These are phyloP conservation scores for Grosmannia serpens DNA, from an alignment of 2,329 filamentous ascomycete genomes.

Conservation along the genomic window DNA sequence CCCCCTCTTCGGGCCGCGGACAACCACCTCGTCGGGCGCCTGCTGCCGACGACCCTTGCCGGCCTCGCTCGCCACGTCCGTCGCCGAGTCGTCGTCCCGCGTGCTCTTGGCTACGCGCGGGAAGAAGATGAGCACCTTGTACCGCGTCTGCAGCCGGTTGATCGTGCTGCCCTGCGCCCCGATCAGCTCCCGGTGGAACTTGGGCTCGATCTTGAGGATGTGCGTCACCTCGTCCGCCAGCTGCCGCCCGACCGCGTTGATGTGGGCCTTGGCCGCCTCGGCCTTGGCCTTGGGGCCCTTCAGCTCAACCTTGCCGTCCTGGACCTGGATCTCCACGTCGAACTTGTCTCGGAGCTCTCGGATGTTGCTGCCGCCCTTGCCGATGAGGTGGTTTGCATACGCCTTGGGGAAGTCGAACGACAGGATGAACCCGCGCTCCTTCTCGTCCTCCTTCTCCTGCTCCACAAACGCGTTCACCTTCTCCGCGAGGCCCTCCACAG, in stretches of 20 bases:
- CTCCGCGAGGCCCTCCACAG: slow-evolving; percentile 57
- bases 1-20: slow-evolving; percentile 85
- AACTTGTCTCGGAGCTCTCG: slow-evolving; percentile 55
- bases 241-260: slow-evolving; percentile 65
- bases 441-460: slow-evolving; percentile 84
- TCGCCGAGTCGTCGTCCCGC: slow-evolving; percentile 59
- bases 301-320: slow-evolving; percentile 88
- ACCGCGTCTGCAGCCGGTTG: slow-evolving; percentile 81
- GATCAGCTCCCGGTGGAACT: slow-evolving; percentile 90
- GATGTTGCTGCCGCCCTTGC: slow-evolving; percentile 56
- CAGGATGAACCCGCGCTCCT: slow-evolving; percentile 78
- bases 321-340: slow-evolving; percentile 71
- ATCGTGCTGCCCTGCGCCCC: slow-evolving; percentile 80
- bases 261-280: slow-evolving; percentile 73
- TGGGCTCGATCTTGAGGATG: slow-evolving; percentile 77
- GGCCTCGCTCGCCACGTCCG: slow-evolving; percentile 57
- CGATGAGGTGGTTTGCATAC: slow-evolving; percentile 74
- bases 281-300: slow-evolving; percentile 95
- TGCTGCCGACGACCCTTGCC: slow-evolving; percentile 60
- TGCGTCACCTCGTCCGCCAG: slow-evolving; percentile 87
- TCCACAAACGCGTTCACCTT: slow-evolving; percentile 73
- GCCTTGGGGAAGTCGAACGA: slow-evolving; percentile 92
- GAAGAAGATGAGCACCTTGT: slow-evolving; percentile 93
- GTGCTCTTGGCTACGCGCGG: slow-evolving; percentile 54
- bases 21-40: slow-evolving; percentile 74